phyloP scores from a whole-genome alignment of 2,329 filamentous ascomycete genomes.

The Penicillium sp. region DNA sequence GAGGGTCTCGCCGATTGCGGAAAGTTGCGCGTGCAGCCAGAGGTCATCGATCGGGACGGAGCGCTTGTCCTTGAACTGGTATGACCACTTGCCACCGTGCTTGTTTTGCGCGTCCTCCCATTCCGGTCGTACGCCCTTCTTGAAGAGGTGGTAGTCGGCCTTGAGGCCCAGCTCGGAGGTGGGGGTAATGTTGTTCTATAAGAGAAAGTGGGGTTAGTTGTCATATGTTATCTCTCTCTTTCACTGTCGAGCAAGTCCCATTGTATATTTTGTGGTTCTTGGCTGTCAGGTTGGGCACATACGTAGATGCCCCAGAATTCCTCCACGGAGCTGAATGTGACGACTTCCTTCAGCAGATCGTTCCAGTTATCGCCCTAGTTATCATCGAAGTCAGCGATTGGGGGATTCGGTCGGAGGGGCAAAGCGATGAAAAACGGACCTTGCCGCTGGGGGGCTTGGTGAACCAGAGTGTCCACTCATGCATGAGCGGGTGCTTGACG shows the following conservation, averaged over 20 bases:
- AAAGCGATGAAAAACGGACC: conserved; percentile 52
- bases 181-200: conserved; percentile 94
- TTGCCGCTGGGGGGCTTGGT: conserved; percentile 96
- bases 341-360: conserved; percentile 95
- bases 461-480: conserved; percentile 99
- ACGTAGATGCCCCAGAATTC: conserved; percentile 99
- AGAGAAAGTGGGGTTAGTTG: background rate
- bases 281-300: conserved; percentile 42
- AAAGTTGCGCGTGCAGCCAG: conserved; percentile 96
- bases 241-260: background rate
- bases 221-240: background rate
- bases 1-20: conserved; percentile 94
- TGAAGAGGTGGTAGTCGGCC: conserved; percentile 99
- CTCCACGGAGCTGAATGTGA: conserved; percentile 97
- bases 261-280: background rate
- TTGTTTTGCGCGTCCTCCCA: conserved; percentile 99
- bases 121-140: conserved; percentile 92
- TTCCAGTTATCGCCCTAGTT: conserved; percentile 94
- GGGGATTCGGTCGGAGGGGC: background rate
- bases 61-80: conserved; percentile 95
- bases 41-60: conserved; percentile 87
- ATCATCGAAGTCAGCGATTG: conserved; percentile 6
- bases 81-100: conserved; percentile 98
- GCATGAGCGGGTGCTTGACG: conserved; percentile 96
- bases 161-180: conserved; percentile 95